Conservation (phyloP, 768 basidiomycete species). For the Termitomyces sp. region DNA sequence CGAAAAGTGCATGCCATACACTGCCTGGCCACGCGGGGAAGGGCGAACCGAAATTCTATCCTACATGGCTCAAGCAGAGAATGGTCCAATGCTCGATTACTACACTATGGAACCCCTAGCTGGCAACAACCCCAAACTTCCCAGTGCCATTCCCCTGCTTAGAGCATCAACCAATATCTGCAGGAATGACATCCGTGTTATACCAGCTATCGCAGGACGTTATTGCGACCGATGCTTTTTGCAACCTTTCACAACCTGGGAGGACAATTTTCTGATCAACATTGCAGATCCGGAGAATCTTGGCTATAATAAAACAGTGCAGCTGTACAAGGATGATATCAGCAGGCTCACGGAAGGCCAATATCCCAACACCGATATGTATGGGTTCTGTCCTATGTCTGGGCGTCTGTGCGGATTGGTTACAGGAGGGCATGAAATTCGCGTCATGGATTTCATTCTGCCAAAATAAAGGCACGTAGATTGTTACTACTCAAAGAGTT, state of each 20-base stretch:
- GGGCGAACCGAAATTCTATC: background rate
- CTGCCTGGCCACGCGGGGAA: background rate
- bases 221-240: constrained; percentile 1
- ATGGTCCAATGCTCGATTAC: constrained; percentile 2
- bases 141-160: background rate
- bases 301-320: background rate
- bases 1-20: constrained; percentile 5
- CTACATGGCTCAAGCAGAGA: constrained; percentile 1
- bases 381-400: constrained; percentile 5
- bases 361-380: constrained; percentile 5
- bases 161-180: background rate
- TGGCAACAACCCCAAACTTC: background rate
- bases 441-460: constrained; percentile 3
- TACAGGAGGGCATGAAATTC: constrained; percentile 1
- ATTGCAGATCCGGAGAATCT: constrained; percentile 1
- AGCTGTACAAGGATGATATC: constrained; percentile 2
- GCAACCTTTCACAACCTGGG: constrained; percentile 4
- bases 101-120: constrained; percentile 1
- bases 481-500: too few relatives aligned
- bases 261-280: constrained; percentile 4
- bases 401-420: constrained; percentile 2
- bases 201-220: constrained; percentile 1
- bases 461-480: background rate
- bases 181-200: constrained; percentile 5
- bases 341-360: background rate